phyloP scores from a whole-genome alignment of 495 filamentous ascomycete species.

The Diplogelasinospora grovesii region DNA sequence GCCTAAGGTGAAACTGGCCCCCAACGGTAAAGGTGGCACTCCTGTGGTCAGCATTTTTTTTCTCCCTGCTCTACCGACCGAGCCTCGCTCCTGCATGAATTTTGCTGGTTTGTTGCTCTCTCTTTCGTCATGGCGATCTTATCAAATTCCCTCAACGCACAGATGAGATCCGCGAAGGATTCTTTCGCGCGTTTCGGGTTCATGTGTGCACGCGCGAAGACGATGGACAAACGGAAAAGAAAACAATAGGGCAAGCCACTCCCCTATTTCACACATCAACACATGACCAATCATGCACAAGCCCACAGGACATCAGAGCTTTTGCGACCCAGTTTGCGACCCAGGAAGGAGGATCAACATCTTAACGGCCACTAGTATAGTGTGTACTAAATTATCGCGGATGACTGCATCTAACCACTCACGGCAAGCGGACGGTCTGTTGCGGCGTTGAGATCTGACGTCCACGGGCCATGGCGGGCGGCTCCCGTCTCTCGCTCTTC shows the following conservation, averaged over 20 bases:
- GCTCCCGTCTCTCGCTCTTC: too few species aligned
- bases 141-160: background rate
- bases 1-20: too few species aligned
- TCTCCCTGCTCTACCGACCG: too few species aligned
- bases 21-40: too few species aligned
- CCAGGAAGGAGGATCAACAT: background rate
- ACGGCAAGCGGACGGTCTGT: background rate
- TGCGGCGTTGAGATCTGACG: background rate
- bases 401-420: slow-evolving; percentile 7
- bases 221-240: background rate
- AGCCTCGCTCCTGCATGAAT: too few species aligned
- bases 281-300: slow-evolving; percentile 15
- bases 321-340: slow-evolving; percentile 1
- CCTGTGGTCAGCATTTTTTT: too few species aligned
- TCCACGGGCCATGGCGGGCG: too few species aligned
- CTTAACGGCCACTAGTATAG: slow-evolving; percentile 2
- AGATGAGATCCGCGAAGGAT: background rate
- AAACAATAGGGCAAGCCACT: slow-evolving; percentile 2
- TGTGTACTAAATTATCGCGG: slow-evolving; percentile 11
- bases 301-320: too few species aligned
- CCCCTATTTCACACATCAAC: slow-evolving; percentile 17
- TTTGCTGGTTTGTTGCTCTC: too few species aligned
- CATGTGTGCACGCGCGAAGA: too few species aligned
- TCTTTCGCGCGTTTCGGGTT: background rate
- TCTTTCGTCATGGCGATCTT: background rate